These are phyloP conservation scores for Mucor velutinosus DNA, from an alignment of 371 early-diverging fungal genomes.

Conservation along the genomic window DNA sequence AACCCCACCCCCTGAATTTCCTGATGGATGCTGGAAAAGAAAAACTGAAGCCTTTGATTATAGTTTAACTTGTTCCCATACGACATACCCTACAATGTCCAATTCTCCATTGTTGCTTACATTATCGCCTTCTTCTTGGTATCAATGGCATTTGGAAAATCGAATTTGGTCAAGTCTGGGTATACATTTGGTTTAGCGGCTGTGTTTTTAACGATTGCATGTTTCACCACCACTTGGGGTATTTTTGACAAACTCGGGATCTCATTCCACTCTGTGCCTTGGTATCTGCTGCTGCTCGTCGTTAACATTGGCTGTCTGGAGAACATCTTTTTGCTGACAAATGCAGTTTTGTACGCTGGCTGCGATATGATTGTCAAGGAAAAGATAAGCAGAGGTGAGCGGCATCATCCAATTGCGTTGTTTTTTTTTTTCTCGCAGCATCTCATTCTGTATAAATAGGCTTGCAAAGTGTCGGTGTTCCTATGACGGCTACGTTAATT, in stretches of 20 bases:
- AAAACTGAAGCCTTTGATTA: not conserved
- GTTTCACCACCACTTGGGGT: slow-evolving; percentile 38
- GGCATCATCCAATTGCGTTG: not conserved
- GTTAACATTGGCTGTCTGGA: slow-evolving; percentile 75
- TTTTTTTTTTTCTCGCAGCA: not conserved
- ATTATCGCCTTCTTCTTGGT: slow-evolving; percentile 59
- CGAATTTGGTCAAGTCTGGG: slow-evolving; percentile 73
- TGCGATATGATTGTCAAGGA: slow-evolving; percentile 72
- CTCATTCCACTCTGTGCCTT: slow-evolving; percentile 27
- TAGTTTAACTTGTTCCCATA: slow-evolving; percentile 36
- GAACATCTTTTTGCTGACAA: slow-evolving; percentile 70
- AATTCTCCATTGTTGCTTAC: slow-evolving; percentile 24
- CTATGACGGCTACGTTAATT: slow-evolving; percentile 61
- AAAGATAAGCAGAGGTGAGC: slow-evolving; percentile 59
- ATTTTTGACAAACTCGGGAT: slow-evolving; percentile 26
- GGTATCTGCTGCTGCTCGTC: slow-evolving; percentile 71
- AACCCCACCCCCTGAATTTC: not conserved
- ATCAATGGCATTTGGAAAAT: slow-evolving; percentile 61
- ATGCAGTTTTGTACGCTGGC: slow-evolving; percentile 68
- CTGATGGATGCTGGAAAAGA: not conserved
- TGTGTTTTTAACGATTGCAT: slow-evolving; percentile 41
- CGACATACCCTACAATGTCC: slow-evolving; percentile 25
- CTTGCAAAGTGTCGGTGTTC: slow-evolving; percentile 62
- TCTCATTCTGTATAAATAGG: slow-evolving; percentile 29
- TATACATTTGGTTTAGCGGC: slow-evolving; percentile 72